Conservation (phyloP, 306 rosid genomes). For the Malus sylvestris region DNA sequence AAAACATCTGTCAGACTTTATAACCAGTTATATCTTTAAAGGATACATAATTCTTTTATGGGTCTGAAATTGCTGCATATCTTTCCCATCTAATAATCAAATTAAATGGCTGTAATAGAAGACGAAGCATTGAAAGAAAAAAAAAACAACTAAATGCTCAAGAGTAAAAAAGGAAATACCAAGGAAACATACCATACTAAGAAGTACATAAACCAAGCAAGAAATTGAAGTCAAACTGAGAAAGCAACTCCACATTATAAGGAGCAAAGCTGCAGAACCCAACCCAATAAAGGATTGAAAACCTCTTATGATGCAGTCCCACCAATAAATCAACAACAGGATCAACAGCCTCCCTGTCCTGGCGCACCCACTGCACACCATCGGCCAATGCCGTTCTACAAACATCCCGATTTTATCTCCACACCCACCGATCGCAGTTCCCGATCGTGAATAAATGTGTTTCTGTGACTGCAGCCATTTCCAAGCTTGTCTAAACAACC, state of each 20-base stretch:
- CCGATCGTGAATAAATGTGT: conserved; percentile 43
- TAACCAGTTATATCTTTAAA: neutral
- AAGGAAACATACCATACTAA: conserved; percentile 64
- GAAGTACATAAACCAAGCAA: conserved; percentile 81
- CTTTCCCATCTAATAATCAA: neutral
- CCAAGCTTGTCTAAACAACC: conserved; percentile 79
- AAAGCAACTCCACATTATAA: conserved; percentile 94
- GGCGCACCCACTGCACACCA: conserved; percentile 57
- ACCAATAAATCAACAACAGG: conserved; percentile 56
- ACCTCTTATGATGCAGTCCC: conserved; percentile 67
- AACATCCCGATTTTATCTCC: conserved; percentile 44
- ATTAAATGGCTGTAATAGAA: neutral
- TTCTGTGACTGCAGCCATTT: conserved; percentile 74
- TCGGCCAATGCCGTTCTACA: conserved; percentile 81
- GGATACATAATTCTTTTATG: neutral
- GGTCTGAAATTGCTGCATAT: neutral
- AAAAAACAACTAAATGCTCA: neutral
- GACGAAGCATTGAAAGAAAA: neutral
- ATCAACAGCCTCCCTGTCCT: conserved; percentile 44
- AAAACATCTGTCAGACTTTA: neutral
- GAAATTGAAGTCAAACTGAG: conserved; percentile 86
- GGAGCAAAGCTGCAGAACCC: conserved; percentile 77
- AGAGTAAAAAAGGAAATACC: neutral
- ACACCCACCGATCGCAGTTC: conserved; percentile 30
- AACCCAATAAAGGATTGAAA: conserved; percentile 54